Evolutionary conservation across 2,329 filamentous ascomycete species (phyloP).

Genomic region (Lasiodiplodia hormozganensis): DNA sequence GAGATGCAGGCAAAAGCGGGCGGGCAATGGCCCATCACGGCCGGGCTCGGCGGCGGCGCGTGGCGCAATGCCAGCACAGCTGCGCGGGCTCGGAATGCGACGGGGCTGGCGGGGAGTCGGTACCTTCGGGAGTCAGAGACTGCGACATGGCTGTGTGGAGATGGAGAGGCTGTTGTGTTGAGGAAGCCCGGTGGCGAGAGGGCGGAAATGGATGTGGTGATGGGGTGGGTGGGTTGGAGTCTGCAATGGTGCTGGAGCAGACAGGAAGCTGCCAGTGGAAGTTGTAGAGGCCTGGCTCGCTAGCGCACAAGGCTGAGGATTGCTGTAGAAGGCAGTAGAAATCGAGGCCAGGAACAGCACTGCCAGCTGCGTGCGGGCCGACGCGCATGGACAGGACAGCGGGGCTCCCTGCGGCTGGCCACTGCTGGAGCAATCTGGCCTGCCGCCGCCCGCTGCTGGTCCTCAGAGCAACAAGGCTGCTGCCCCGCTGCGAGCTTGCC

Average conservation of each 20-base stretch:
- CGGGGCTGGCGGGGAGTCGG: constrained; percentile 37
- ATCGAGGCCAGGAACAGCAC: constrained; percentile 18
- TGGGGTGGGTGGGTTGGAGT: constrained; percentile 17
- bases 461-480: constrained; percentile 20
- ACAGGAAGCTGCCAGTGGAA: constrained; percentile 23
- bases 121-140: constrained; percentile 49
- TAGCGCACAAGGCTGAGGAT: constrained; percentile 41
- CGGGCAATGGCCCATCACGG: constrained; percentile 67
- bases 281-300: constrained; percentile 27
- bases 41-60: neutral
- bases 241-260: constrained; percentile 6
- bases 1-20: constrained; percentile 86
- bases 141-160: constrained; percentile 31
- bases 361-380: constrained; percentile 12
- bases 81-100: constrained; percentile 7
- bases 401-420: neutral
- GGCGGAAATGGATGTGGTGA: constrained; percentile 9
- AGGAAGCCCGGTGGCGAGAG: constrained; percentile 7
- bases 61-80: neutral
- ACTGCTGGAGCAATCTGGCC: constrained; percentile 2
- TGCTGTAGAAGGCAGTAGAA: constrained; percentile 35
- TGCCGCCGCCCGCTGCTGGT: neutral
- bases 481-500: constrained; percentile 6
- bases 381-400: constrained; percentile 2
- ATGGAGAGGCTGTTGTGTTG: constrained; percentile 1